Evolutionary conservation across 176 grass and related monocot species (phyloP).

Genomic region (Paspalum vaginatum): DNA sequence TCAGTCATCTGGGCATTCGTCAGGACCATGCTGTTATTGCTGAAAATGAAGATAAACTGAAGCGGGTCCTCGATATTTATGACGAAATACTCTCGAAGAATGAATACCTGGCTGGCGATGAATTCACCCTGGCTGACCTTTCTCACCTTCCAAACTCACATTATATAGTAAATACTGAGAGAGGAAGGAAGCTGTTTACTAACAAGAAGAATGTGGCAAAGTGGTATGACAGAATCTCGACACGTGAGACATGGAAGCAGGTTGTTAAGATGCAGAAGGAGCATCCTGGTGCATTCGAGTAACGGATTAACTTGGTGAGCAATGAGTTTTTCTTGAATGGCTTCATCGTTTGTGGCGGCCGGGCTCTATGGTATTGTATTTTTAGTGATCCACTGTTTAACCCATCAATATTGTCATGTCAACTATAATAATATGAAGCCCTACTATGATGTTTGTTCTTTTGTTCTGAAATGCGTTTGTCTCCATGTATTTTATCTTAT

Average conservation of each 20-base stretch:
- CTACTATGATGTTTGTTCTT: slow-evolving; percentile 14
- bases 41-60: slow-evolving; percentile 61
- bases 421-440: slow-evolving; percentile 55
- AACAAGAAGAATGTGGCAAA: slow-evolving; percentile 70
- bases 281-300: slow-evolving; percentile 61
- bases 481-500: neutral
- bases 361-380: slow-evolving; percentile 27
- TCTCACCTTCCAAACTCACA: slow-evolving; percentile 76
- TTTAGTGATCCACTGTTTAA: slow-evolving; percentile 14
- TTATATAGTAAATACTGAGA: slow-evolving; percentile 61
- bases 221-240: slow-evolving; percentile 65
- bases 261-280: slow-evolving; percentile 75
- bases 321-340: slow-evolving; percentile 1
- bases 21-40: slow-evolving; percentile 57
- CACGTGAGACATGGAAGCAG: slow-evolving; percentile 57
- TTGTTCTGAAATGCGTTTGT: neutral
- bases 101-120: slow-evolving; percentile 57
- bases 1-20: slow-evolving; percentile 42
- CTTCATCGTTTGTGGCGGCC: slow-evolving; percentile 22
- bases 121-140: slow-evolving; percentile 67
- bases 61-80: slow-evolving; percentile 62
- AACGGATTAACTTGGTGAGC: neutral
- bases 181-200: slow-evolving; percentile 72
- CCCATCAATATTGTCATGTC: neutral
- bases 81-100: slow-evolving; percentile 58